Percentiles rank a stretch among this genome's conserved stretches.
These are phyloP conservation scores for Amaranthus hypochondriacus DNA, from an alignment of 148 eudicot species.

Conservation along the genomic window DNA sequence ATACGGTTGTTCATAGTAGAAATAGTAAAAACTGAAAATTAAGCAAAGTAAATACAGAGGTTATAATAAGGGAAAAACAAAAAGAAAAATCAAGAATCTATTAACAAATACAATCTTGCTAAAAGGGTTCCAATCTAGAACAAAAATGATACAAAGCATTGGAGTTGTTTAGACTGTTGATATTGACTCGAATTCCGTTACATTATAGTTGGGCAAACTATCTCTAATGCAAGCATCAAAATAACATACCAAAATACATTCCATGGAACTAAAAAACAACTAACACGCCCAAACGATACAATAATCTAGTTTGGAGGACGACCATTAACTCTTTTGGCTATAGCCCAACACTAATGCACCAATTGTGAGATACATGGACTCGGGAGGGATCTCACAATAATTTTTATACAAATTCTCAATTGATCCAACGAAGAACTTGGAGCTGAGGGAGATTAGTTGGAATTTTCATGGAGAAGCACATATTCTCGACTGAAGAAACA, in stretches of 20 bases:
- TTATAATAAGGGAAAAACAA: too few species aligned
- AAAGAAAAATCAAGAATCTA: too few species aligned
- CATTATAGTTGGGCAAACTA: background rate
- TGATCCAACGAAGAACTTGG: background rate
- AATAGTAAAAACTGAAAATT: too few species aligned
- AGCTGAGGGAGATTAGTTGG: conserved; percentile 25
- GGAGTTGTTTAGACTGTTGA: too few species aligned
- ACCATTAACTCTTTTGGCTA: background rate
- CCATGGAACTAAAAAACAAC: background rate
- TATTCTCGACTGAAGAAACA: conserved; percentile 80
- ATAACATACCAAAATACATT: background rate
- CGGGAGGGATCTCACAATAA: background rate
- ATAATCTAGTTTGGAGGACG: background rate
- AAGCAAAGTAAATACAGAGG: too few species aligned
- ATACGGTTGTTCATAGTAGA: too few species aligned
- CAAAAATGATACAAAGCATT: too few species aligned
- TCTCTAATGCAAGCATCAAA: background rate
- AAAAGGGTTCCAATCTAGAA: too few species aligned
- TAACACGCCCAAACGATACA: background rate
- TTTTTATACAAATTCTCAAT: background rate
- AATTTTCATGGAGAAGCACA: conserved; percentile 85
- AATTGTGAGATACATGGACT: background rate
- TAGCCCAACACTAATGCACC: background rate
- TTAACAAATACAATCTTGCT: too few species aligned
- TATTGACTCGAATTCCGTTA: background rate